A percentile compares a stretch with the other conserved stretches of the same genome.
Evolutionary conservation across 805 yeast species (phyloP).

Genomic region (Candida nanaspora): DNA sequence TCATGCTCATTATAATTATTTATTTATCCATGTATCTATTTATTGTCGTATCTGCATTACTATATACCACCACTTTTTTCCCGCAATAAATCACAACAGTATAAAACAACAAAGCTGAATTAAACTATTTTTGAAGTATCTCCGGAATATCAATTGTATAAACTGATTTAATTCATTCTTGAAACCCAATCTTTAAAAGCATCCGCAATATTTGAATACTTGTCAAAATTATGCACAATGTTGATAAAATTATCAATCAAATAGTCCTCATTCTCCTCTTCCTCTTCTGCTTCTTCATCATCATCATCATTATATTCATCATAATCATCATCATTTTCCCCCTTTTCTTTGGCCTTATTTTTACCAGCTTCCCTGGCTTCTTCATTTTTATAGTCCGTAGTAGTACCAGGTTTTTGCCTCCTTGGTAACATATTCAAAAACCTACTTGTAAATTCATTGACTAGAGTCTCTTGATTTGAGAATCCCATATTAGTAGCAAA

Average conservation of each 20-base stretch:
- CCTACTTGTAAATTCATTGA: background rate
- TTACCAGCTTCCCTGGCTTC: too few relatives aligned
- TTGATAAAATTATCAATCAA: slow-evolving; percentile 25
- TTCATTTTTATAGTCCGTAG: too few relatives aligned
- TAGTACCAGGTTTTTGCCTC: too few relatives aligned
- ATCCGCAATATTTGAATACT: slow-evolving; percentile 25
- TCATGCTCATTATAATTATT: background rate
- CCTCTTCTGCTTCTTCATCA: slow-evolving; percentile 12
- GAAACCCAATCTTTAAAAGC: slow-evolving; percentile 29
- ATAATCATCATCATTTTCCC: slow-evolving; percentile 2
- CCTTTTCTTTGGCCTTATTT: too few relatives aligned
- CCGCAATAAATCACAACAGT: too few relatives aligned
- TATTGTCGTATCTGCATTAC: background rate
- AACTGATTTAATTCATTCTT: background rate
- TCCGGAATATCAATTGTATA: too few relatives aligned
- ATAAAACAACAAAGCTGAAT: too few relatives aligned
- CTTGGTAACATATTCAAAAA: background rate
- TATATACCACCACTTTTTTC: too few relatives aligned
- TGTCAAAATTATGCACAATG: slow-evolving; percentile 27
- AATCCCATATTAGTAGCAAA: background rate
- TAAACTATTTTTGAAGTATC: too few relatives aligned
- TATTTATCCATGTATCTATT: slow-evolving; percentile 1
- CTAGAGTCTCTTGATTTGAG: background rate
- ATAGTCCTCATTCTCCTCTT: slow-evolving; percentile 16
- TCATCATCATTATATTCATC: background rate